These are phyloP conservation scores for Neurospora sp. DNA, from an alignment of 495 filamentous ascomycete species.

Conservation along the genomic window DNA sequence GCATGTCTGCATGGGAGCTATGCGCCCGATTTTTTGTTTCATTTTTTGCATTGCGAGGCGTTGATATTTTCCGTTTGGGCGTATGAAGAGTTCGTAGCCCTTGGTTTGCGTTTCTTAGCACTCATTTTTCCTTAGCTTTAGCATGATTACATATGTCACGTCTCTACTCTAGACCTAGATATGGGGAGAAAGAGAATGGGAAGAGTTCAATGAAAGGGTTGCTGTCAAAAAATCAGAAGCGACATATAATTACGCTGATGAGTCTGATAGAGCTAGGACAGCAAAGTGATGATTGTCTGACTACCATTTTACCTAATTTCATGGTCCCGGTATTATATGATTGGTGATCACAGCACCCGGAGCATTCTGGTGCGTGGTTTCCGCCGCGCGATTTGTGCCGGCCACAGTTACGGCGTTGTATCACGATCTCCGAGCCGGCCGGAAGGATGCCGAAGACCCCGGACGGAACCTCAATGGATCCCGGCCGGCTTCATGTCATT, in stretches of 20 bases:
- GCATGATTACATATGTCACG: background rate
- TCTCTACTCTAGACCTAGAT: background rate
- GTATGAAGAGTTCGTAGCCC: background rate
- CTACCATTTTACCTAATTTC: background rate
- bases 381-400: background rate
- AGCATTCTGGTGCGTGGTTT: background rate
- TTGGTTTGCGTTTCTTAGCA: background rate
- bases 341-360: background rate
- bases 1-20: background rate
- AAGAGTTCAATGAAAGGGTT: background rate
- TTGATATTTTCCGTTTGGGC: background rate
- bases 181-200: background rate
- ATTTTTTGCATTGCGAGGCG: constrained; percentile 2
- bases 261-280: background rate
- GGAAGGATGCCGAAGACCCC: background rate
- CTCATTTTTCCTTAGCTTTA: background rate
- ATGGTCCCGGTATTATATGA: background rate
- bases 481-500: background rate
- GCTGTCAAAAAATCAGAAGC: background rate
- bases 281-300: background rate
- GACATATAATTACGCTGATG: background rate
- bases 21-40: background rate
- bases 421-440: background rate
- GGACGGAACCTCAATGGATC: background rate
- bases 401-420: background rate